phyloP scores from a whole-genome alignment of 2,329 filamentous ascomycete species.

The Thelonectria olida region DNA sequence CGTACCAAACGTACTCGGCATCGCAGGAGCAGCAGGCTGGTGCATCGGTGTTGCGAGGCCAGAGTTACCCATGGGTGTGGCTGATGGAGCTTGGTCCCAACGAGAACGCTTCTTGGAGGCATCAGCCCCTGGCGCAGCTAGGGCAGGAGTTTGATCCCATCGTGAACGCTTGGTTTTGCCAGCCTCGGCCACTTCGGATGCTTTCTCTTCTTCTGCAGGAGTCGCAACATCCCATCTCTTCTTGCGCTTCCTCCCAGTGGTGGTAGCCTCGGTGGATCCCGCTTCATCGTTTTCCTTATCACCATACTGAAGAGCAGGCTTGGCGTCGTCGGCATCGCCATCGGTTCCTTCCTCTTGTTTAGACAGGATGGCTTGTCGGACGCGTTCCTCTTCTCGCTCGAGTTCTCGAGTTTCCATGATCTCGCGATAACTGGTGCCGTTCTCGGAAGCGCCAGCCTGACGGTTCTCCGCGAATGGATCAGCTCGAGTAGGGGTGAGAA shows the following conservation, averaged over 20 bases:
- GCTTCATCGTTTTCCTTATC: slow-evolving; percentile 79
- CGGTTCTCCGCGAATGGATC: slow-evolving; percentile 85
- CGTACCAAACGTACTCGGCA: slow-evolving; percentile 76
- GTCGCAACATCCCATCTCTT: slow-evolving; percentile 89
- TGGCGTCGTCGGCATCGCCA: slow-evolving; percentile 72
- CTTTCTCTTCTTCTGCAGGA: slow-evolving; percentile 59
- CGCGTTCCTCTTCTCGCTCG: slow-evolving; percentile 91
- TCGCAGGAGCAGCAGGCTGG: slow-evolving; percentile 66
- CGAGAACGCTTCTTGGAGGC: slow-evolving; percentile 80
- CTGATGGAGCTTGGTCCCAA: slow-evolving; percentile 90
- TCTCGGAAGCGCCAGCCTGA: slow-evolving; percentile 71
- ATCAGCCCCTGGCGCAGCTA: slow-evolving; percentile 63
- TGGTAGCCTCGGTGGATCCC: slow-evolving; percentile 71
- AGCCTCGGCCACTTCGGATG: slow-evolving; percentile 60
- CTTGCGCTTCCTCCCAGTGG: slow-evolving; percentile 81
- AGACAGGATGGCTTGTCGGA: slow-evolving; percentile 81
- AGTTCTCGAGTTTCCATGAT: slow-evolving; percentile 91
- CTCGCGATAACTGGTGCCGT: slow-evolving; percentile 86
- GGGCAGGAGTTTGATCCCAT: slow-evolving; percentile 84
- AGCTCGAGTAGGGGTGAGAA: slow-evolving; percentile 83
- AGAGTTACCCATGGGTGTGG: slow-evolving; percentile 77
- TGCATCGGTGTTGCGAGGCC: slow-evolving; percentile 84
- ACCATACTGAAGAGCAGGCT: slow-evolving; percentile 77
- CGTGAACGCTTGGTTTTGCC: slow-evolving; percentile 79
- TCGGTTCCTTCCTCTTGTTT: slow-evolving; percentile 67